Percentiles rank a stretch among this genome's conserved stretches.
Conservation (phyloP, 2,329 filamentous ascomycete species). For the Colletotrichum orchidophilum region DNA sequence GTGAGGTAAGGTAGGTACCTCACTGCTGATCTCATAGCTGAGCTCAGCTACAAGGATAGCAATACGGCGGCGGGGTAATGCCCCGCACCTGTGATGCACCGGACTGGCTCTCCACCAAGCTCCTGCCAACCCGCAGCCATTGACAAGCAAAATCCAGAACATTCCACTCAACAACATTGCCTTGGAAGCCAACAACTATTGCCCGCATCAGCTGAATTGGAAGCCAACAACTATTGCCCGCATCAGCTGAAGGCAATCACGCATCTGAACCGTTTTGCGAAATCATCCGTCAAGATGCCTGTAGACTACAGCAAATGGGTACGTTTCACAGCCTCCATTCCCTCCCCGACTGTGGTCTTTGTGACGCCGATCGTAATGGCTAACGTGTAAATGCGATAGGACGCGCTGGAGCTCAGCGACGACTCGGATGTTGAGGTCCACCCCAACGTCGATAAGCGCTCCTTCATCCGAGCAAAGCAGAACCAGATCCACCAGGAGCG, state of each 20-base stretch:
- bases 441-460: slow-evolving; percentile 97
- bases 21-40: slow-evolving; percentile 18
- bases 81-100: slow-evolving; percentile 30
- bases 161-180: slow-evolving; percentile 27
- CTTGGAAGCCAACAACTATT: neutral
- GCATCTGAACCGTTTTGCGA: slow-evolving; percentile 20
- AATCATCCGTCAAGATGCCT: slow-evolving; percentile 52
- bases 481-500: slow-evolving; percentile 95
- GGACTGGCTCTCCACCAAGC: slow-evolving; percentile 8
- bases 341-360: neutral
- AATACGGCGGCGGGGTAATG: slow-evolving; percentile 22
- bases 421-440: slow-evolving; percentile 99
- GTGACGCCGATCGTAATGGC: neutral
- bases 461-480: slow-evolving; percentile 98
- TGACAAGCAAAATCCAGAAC: slow-evolving; percentile 31
- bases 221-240: slow-evolving; percentile 1
- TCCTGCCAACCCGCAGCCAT: neutral
- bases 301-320: slow-evolving; percentile 77
- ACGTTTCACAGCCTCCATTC: slow-evolving; percentile 37
- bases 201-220: slow-evolving; percentile 1
- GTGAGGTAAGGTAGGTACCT: neutral
- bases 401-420: slow-evolving; percentile 95
- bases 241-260: neutral
- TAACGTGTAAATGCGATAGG: slow-evolving; percentile 54
- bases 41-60: neutral